Percentiles rank a stretch among this genome's conserved stretches.
phyloP scores from a whole-genome alignment of 1,284 basidiomycete species.

The Exobasidium rhododendri region DNA sequence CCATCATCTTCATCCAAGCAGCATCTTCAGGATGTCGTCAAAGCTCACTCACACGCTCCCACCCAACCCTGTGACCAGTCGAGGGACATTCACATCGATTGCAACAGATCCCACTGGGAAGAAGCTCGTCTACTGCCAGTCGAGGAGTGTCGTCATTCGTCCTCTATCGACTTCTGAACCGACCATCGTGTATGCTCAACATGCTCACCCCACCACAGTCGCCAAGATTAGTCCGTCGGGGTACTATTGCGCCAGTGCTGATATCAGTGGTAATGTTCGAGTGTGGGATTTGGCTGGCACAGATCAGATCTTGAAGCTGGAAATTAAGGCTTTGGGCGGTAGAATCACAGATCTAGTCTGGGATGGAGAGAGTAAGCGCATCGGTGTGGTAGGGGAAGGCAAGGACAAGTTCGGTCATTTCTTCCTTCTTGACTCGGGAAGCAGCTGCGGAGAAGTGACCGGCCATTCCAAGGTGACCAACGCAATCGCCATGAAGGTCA shows the following conservation, averaged over 20 bases:
- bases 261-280: conserved; percentile 59
- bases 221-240: conserved; percentile 90
- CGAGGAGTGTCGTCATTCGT: conserved; percentile 65
- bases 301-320: conserved; percentile 75
- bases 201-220: conserved; percentile 79
- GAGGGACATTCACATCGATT: conserved; percentile 76
- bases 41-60: conserved; percentile 9
- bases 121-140: conserved; percentile 81
- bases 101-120: conserved; percentile 69
- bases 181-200: conserved; percentile 66
- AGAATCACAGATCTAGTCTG: conserved; percentile 88
- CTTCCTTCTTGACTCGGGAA: conserved; percentile 63
- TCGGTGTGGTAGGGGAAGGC: conserved; percentile 94
- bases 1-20: too few species aligned
- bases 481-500: conserved; percentile 81
- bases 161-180: conserved; percentile 43
- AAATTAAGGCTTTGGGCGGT: conserved; percentile 70
- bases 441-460: conserved; percentile 84
- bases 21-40: conserved; percentile 5
- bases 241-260: conserved; percentile 81
- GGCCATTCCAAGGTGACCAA: conserved; percentile 94
- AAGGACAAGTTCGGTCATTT: conserved; percentile 61
- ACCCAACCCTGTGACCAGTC: conserved; percentile 51
- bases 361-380: conserved; percentile 88
- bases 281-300: conserved; percentile 91